phyloP scores from a whole-genome alignment of 2,329 filamentous ascomycete species.

The Macrophomina pseudophaseolina region DNA sequence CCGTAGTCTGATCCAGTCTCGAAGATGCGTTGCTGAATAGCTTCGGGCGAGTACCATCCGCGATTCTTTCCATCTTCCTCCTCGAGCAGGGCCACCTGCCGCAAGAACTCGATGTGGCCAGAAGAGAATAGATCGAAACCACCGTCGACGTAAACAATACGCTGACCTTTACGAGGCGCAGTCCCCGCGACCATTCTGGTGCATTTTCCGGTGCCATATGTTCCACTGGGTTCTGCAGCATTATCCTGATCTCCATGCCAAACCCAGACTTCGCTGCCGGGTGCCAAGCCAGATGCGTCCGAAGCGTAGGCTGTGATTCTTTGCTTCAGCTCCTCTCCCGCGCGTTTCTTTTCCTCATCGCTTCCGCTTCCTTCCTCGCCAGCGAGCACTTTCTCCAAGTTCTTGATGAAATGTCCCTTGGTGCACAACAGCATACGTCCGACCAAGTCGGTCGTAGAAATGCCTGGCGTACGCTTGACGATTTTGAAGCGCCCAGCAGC shows the following conservation, averaged over 20 bases:
- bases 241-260: slow-evolving; percentile 59
- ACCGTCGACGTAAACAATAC: slow-evolving; percentile 92
- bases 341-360: slow-evolving; percentile 66
- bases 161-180: slow-evolving; percentile 76
- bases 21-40: slow-evolving; percentile 65
- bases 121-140: slow-evolving; percentile 97
- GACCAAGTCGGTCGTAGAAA: slow-evolving; percentile 97
- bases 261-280: slow-evolving; percentile 84
- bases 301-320: slow-evolving; percentile 86
- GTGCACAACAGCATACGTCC: slow-evolving; percentile 97
- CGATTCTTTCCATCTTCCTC: slow-evolving; percentile 68
- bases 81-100: slow-evolving; percentile 75
- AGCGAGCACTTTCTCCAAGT: slow-evolving; percentile 69
- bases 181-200: slow-evolving; percentile 71
- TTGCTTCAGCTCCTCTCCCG: slow-evolving; percentile 72
- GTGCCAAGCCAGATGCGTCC: slow-evolving; percentile 77
- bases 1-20: slow-evolving; percentile 74
- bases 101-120: slow-evolving; percentile 94
- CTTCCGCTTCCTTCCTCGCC: slow-evolving; percentile 76
- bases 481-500: slow-evolving; percentile 92
- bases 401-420: slow-evolving; percentile 89
- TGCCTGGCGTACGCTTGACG: slow-evolving; percentile 93
- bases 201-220: slow-evolving; percentile 69
- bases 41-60: slow-evolving; percentile 76
- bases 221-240: slow-evolving; percentile 36